These are phyloP conservation scores for Starmerella stellata DNA, from an alignment of 805 yeast species.

Conservation along the genomic window DNA sequence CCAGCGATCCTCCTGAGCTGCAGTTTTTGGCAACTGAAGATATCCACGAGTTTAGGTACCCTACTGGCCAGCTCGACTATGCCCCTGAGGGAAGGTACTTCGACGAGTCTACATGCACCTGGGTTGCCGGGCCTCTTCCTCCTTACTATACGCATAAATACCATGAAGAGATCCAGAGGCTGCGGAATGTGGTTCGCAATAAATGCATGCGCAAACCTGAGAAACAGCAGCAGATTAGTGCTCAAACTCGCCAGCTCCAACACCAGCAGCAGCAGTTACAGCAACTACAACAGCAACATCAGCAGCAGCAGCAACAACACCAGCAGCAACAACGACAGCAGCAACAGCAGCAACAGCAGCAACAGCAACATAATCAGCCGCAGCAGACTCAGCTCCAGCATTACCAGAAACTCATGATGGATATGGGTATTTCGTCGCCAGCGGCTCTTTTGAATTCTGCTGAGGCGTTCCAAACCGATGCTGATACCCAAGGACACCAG, in stretches of 20 bases:
- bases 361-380: too few relatives aligned
- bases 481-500: background rate
- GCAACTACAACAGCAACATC: too few relatives aligned
- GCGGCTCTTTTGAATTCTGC: background rate
- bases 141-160: slow-evolving; percentile 6
- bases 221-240: background rate
- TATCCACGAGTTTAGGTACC: slow-evolving; percentile 11
- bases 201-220: slow-evolving; percentile 8
- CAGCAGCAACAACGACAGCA: too few relatives aligned
- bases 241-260: too few relatives aligned
- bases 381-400: too few relatives aligned
- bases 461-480: background rate
- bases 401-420: background rate
- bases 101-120: slow-evolving; percentile 11
- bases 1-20: slow-evolving; percentile 6
- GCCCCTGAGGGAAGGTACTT: slow-evolving; percentile 11
- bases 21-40: slow-evolving; percentile 8
- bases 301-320: too few relatives aligned
- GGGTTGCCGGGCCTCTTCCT: slow-evolving; percentile 12
- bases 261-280: too few relatives aligned
- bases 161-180: slow-evolving; percentile 9
- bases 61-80: slow-evolving; percentile 8
- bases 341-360: too few relatives aligned
- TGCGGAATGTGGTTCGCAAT: slow-evolving; percentile 7
- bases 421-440: background rate